Evolutionary conservation across 2,329 filamentous ascomycete species (phyloP).

Genomic region (Fusarium equiseti): DNA sequence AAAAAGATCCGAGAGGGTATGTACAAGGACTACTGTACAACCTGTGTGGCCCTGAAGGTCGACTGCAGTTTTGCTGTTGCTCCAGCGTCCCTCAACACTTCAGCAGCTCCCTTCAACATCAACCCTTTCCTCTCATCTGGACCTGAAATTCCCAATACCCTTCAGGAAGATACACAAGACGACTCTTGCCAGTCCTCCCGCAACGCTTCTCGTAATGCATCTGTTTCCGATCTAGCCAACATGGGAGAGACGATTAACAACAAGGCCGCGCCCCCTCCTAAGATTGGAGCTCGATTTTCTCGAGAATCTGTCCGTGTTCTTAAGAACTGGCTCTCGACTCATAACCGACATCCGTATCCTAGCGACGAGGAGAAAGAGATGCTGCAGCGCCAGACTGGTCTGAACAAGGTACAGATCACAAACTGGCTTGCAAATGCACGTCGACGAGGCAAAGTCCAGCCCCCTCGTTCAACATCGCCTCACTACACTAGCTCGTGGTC

Average conservation of each 20-base stretch:
- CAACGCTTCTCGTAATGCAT: conserved; percentile 46
- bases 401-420: conserved; percentile 85
- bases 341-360: conserved; percentile 87
- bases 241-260: conserved; percentile 45
- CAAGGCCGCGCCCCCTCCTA: conserved; percentile 59
- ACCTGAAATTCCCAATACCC: conserved; percentile 56
- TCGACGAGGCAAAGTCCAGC: conserved; percentile 81
- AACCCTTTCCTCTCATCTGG: conserved; percentile 62
- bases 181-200: conserved; percentile 44
- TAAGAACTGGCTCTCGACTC: conserved; percentile 85
- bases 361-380: conserved; percentile 87
- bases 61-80: conserved; percentile 67
- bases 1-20: conserved; percentile 71
- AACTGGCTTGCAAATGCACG: conserved; percentile 95
- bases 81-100: conserved; percentile 52
- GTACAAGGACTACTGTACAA: conserved; percentile 71
- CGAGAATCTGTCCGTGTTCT: conserved; percentile 82
- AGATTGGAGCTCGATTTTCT: conserved; percentile 81
- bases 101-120: conserved; percentile 56
- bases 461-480: conserved; percentile 76
- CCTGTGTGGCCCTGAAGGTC: conserved; percentile 69
- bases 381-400: conserved; percentile 80
- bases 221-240: conserved; percentile 47
- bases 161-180: conserved; percentile 44
- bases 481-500: conserved; percentile 70